Evolutionary conservation across 129 eudicot species (phyloP).

Genomic region (Saussurea involucrata): DNA sequence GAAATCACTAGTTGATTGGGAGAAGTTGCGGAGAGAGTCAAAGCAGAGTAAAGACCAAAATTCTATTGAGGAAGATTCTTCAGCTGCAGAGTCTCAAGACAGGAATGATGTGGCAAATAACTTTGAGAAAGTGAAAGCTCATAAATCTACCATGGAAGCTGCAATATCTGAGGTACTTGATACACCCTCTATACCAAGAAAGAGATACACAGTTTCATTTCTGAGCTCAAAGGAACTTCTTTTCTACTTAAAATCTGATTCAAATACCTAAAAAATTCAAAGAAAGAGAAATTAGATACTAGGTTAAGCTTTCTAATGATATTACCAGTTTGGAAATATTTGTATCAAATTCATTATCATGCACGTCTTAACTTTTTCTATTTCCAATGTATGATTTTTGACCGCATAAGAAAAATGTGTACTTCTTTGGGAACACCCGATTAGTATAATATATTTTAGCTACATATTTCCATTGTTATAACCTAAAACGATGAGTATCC

Average conservation of each 20-base stretch:
- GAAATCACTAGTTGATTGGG: conserved; percentile 93
- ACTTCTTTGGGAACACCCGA: background rate
- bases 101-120: conserved; percentile 56
- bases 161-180: conserved; percentile 74
- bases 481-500: background rate
- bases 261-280: background rate
- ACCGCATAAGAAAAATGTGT: background rate
- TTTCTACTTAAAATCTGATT: background rate
- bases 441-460: background rate
- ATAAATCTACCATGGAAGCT: conserved; percentile 92
- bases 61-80: conserved; percentile 40
- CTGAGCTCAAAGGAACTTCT: background rate
- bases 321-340: background rate
- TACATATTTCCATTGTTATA: background rate
- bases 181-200: background rate
- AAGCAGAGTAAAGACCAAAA: conserved; percentile 46
- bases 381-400: background rate
- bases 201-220: background rate
- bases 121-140: conserved; percentile 95
- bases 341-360: background rate
- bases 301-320: conserved; percentile 12
- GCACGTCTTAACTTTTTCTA: background rate
- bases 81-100: conserved; percentile 40
- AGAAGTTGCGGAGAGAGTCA: conserved; percentile 66
- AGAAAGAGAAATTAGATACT: background rate